Conservation (phyloP, 768 basidiomycete species). For the Russula sp. region DNA sequence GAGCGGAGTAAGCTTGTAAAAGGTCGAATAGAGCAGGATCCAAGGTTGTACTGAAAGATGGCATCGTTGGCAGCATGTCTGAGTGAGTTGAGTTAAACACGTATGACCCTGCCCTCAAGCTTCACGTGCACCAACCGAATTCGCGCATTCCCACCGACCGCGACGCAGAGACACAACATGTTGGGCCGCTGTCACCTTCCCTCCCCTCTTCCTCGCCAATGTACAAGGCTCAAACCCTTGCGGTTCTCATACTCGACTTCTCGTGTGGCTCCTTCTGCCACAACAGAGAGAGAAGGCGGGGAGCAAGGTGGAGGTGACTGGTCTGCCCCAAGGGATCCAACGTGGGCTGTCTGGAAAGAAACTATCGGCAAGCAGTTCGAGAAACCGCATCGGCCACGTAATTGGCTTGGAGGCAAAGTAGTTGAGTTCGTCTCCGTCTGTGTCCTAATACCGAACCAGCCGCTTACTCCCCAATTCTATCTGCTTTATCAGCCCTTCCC, state of each 20-base stretch:
- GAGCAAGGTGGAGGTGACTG: constrained; percentile 21
- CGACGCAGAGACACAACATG: background rate
- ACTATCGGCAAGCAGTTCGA: constrained; percentile 17
- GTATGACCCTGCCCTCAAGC: constrained; percentile 13
- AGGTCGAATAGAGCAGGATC: constrained; percentile 33
- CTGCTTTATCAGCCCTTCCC: constrained; percentile 64
- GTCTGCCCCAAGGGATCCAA: background rate
- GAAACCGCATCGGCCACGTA: constrained; percentile 32
- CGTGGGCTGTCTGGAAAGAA: constrained; percentile 7
- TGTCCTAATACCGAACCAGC: background rate
- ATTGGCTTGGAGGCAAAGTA: constrained; percentile 56
- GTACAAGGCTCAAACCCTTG: background rate
- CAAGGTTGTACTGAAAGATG: background rate
- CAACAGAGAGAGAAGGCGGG: background rate
- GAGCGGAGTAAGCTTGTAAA: constrained; percentile 45
- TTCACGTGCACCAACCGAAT: background rate
- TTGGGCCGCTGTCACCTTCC: constrained; percentile 3
- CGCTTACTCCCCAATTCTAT: constrained; percentile 12
- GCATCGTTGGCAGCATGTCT: background rate
- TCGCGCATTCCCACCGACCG: background rate
- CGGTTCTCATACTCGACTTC: background rate
- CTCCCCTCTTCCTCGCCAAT: background rate
- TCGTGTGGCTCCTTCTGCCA: background rate
- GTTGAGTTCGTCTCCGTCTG: constrained; percentile 37
- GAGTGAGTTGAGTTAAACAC: too few species aligned